Evolutionary conservation across 2,329 filamentous ascomycete genomes (phyloP), one percentile per base, ranked within the genome.

Genomic region (Lachnellula subtilissima): DNA sequence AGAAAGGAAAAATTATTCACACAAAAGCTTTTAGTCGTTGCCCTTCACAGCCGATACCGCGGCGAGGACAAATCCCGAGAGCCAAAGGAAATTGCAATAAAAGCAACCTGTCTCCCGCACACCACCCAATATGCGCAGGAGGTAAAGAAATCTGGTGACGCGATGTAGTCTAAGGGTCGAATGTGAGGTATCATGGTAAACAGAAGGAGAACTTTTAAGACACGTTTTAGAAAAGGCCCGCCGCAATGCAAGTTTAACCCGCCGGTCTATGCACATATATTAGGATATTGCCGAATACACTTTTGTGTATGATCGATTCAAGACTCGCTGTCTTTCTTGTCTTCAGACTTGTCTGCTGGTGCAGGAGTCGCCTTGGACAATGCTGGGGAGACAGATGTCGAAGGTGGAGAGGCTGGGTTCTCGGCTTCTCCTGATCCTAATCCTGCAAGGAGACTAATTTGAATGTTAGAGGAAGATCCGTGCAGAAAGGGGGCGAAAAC

Each of bases 351-450:
- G 52, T 73, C 62, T 49, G 59, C 64, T 35, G 57, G 75, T 69
- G 81, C 81, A 60, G 81, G 78, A 60, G 78, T 78, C 60, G 78
- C 80, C 75, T 88, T 88, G 61, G 84, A 75, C 68, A 86, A 71
- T 56, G 82, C 81, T 48, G 86, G 86, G 53, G 86, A 89, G 55
- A 82, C 84, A 61, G 83, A 77, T 49, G 83, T 81, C 59, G 86
- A 86, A 54, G 87, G 86, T 67, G 88, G 87, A 65, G 88, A 90
- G 67, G 82, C 79, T 59, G 80, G 85, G 73, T 81, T 78, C 69
- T 83, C 82, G 64, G 77, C 78, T 67, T 82, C 85, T 54, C 68
- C 69, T 48, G 67, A 70, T 60, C 65, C 75, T 61, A 82, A 76
- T 65, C 71, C 73, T 70, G 77, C 78, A 62, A 82, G 75, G 59